phyloP scores from a whole-genome alignment of 1,139 yeast species.

The Kodamaea sp. region DNA sequence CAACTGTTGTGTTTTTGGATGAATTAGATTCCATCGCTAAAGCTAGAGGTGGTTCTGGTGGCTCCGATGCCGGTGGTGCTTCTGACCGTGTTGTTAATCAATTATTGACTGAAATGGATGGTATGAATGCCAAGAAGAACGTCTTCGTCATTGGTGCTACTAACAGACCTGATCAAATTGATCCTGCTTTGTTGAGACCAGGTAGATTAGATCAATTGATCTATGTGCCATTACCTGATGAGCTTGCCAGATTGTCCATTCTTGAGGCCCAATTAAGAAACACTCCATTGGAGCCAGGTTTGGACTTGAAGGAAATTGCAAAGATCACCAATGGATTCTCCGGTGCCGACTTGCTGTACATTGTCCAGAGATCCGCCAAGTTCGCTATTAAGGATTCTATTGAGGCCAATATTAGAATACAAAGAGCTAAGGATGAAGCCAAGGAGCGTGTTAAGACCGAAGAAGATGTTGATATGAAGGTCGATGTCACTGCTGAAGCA shows the following conservation, averaged over 20 bases:
- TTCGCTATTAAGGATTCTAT: constrained; percentile 97
- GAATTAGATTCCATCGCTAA: constrained; percentile 97
- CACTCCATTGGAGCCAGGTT: constrained; percentile 97
- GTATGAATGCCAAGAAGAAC: constrained; percentile 99
- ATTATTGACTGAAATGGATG: constrained; percentile 98
- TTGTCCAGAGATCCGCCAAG: constrained; percentile 98
- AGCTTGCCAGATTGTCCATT: constrained; percentile 88
- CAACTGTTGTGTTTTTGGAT: constrained; percentile 95
- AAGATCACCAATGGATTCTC: constrained; percentile 94
- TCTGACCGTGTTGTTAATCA: constrained; percentile 98
- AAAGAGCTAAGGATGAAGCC: constrained; percentile 49
- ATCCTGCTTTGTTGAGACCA: constrained; percentile 97
- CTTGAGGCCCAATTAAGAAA: constrained; percentile 95
- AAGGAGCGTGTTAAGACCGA: constrained; percentile 44
- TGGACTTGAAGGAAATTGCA: constrained; percentile 85
- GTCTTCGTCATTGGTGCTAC: constrained; percentile 99
- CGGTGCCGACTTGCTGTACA: constrained; percentile 97
- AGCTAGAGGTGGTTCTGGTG: constrained; percentile 89
- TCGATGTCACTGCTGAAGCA: constrained; percentile 29
- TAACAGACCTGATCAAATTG: constrained; percentile 98
- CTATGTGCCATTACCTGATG: constrained; percentile 98
- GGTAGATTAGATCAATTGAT: constrained; percentile 98
- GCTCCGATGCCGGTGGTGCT: constrained; percentile 99
- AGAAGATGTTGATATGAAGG: constrained; percentile 66
- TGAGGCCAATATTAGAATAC: constrained; percentile 68